Percentiles rank a stretch among this genome's conserved stretches.
phyloP scores from a whole-genome alignment of 805 yeast species.

The Kazachstania viticola region DNA sequence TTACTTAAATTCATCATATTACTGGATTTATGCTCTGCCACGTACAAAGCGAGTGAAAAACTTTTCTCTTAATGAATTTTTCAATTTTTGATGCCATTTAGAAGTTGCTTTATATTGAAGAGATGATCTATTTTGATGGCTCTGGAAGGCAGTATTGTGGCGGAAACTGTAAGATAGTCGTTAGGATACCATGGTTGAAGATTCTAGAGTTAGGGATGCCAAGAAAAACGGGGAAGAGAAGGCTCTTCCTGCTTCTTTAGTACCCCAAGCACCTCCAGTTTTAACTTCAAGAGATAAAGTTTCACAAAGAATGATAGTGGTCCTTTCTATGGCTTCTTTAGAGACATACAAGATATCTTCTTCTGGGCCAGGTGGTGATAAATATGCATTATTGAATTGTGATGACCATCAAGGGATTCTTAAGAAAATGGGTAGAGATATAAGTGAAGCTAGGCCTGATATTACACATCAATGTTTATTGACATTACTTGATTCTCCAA shows the following conservation, averaged over 20 bases:
- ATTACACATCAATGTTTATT: slow-evolving; percentile 95
- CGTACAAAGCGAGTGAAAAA: not conserved
- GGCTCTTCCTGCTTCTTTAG: slow-evolving; percentile 56
- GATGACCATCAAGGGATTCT: slow-evolving; percentile 96
- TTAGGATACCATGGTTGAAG: slow-evolving; percentile 30
- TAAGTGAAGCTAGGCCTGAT: slow-evolving; percentile 98
- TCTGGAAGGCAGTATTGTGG: not conserved
- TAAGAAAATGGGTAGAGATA: slow-evolving; percentile 93
- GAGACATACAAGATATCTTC: slow-evolving; percentile 88
- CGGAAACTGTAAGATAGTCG: not conserved
- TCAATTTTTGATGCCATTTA: not conserved
- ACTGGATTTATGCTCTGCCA: not conserved
- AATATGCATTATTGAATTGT: slow-evolving; percentile 87
- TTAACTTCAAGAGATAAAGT: slow-evolving; percentile 75
- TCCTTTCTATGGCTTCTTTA: slow-evolving; percentile 88
- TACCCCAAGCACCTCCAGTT: slow-evolving; percentile 78
- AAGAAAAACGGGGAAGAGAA: slow-evolving; percentile 27
- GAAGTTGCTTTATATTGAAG: too few species aligned
- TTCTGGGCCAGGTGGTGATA: slow-evolving; percentile 73
- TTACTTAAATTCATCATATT: too few species aligned
- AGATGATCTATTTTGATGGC: too few species aligned
- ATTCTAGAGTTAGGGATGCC: slow-evolving; percentile 37
- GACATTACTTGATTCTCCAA: slow-evolving; percentile 92
- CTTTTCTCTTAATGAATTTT: not conserved
- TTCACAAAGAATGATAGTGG: slow-evolving; percentile 83